A percentile compares a stretch with the other conserved stretches of the same genome.
These are phyloP conservation scores for Diutina ranongensis DNA, from an alignment of 1,139 yeast genomes.

Conservation along the genomic window DNA sequence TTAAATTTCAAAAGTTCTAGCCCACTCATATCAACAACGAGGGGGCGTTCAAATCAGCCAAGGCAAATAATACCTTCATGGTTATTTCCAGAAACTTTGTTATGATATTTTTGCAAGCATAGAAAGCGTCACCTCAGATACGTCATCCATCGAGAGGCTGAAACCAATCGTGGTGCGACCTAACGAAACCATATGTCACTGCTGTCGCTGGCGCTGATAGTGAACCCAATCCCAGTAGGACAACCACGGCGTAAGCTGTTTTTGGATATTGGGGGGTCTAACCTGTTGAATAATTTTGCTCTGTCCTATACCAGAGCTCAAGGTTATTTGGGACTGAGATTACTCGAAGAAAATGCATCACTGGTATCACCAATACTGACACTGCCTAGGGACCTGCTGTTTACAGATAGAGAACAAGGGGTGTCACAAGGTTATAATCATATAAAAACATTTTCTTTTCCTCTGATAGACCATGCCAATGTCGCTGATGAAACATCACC, in stretches of 20 bases:
- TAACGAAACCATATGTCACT: too few species aligned
- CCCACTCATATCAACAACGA: too few species aligned
- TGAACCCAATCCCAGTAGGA: not conserved
- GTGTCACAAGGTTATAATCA: not conserved
- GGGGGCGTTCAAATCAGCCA: too few species aligned
- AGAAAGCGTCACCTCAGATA: too few species aligned
- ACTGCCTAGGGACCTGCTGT: not conserved
- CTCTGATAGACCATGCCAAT: not conserved
- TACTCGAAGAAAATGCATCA: slow-evolving; percentile 11
- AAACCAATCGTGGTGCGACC: too few species aligned
- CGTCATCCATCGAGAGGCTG: not conserved
- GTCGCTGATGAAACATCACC: not conserved
- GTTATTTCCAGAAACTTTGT: too few species aligned
- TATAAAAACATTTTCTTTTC: not conserved
- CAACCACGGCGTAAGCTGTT: slow-evolving; percentile 18
- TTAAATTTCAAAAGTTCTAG: too few species aligned
- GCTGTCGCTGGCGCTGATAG: not conserved
- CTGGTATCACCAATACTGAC: not conserved
- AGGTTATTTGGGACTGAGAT: slow-evolving; percentile 28
- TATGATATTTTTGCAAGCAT: too few species aligned
- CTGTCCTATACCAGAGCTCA: slow-evolving; percentile 73
- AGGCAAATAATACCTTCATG: too few species aligned
- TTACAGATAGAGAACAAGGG: not conserved
- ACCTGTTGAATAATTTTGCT: slow-evolving; percentile 68
- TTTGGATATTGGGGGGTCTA: slow-evolving; percentile 42